A percentile compares a stretch with the other conserved stretches of the same genome.
Evolutionary conservation across 2,329 filamentous ascomycete genomes (phyloP).

Genomic region (Hymenoscyphus albidus): DNA sequence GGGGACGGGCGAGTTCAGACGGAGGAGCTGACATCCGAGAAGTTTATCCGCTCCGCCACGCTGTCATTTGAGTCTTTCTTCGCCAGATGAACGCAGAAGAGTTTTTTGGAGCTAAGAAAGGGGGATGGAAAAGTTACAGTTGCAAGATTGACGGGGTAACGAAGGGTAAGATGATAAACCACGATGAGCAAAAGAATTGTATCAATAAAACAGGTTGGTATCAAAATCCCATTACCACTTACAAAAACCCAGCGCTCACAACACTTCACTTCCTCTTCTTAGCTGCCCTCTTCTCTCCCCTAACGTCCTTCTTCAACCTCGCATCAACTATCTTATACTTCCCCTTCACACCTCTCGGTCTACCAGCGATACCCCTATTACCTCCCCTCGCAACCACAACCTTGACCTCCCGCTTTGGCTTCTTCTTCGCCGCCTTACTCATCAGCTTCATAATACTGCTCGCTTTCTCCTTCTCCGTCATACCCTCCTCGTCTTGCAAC

Average conservation of each 20-base stretch:
- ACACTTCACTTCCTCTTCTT: conserved; percentile 61
- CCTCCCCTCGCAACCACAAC: conserved; percentile 82
- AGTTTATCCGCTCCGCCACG: background rate
- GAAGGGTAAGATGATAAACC: background rate
- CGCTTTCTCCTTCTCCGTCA: conserved; percentile 96
- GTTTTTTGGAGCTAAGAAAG: too few species aligned
- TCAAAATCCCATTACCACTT: conserved; percentile 2
- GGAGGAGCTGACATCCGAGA: background rate
- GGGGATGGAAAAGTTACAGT: background rate
- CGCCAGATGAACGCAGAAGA: background rate
- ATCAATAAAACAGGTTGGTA: background rate
- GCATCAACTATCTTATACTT: conserved; percentile 97
- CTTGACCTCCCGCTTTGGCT: conserved; percentile 76
- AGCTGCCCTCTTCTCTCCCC: conserved; percentile 74
- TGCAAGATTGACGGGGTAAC: background rate
- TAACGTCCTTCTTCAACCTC: conserved; percentile 92
- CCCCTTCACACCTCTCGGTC: conserved; percentile 89
- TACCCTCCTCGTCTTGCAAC: conserved; percentile 80
- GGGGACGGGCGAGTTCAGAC: background rate
- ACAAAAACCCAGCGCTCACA: background rate
- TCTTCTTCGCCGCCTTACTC: conserved; percentile 78
- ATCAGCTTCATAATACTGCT: conserved; percentile 78
- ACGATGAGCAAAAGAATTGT: background rate
- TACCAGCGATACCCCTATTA: conserved; percentile 80
- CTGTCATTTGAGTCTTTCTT: background rate